A percentile compares a stretch with the other conserved stretches of the same genome.
Evolutionary conservation across 345 rosid genomes (phyloP).

Genomic region (Mallotus nudiflorus): DNA sequence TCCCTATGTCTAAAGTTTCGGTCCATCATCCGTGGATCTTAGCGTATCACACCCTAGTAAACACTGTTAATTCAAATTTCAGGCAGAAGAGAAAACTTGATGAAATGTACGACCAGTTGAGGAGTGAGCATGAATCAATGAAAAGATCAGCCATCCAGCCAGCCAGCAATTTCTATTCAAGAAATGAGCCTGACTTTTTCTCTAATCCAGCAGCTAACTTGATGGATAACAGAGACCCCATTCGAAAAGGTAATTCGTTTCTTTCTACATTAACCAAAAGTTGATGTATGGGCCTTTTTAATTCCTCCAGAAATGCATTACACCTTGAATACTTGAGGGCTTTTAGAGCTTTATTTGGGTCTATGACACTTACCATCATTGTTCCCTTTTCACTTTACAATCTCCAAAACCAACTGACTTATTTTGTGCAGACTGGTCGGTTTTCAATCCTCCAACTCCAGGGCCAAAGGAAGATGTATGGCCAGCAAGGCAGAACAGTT

Average conservation of each 20-base stretch:
- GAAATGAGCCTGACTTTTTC: slow-evolving; percentile 76
- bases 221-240: slow-evolving; percentile 65
- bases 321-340: neutral
- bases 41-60: slow-evolving; percentile 13
- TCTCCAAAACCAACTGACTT: slow-evolving; percentile 73
- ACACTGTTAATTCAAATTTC: slow-evolving; percentile 22
- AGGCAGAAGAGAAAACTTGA: slow-evolving; percentile 98
- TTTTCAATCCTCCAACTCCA: slow-evolving; percentile 90
- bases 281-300: slow-evolving; percentile 9
- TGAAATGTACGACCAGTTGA: slow-evolving; percentile 94
- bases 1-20: slow-evolving; percentile 3
- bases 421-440: slow-evolving; percentile 80
- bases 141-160: slow-evolving; percentile 88
- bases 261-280: slow-evolving; percentile 5
- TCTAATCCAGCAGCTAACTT: slow-evolving; percentile 51
- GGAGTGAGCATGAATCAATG: slow-evolving; percentile 69
- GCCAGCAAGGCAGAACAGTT: slow-evolving; percentile 85
- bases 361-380: neutral
- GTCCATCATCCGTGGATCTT: neutral
- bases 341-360: neutral
- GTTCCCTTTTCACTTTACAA: slow-evolving; percentile 31
- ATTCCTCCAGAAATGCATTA: too few species aligned
- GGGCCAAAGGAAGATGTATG: slow-evolving; percentile 85
- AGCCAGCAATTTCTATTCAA: slow-evolving; percentile 56
- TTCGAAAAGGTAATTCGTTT: slow-evolving; percentile 63